A percentile compares a stretch with the other conserved stretches of the same genome.
Conservation (phyloP, 2,329 filamentous ascomycete genomes). For the Botrytis galanthina region DNA sequence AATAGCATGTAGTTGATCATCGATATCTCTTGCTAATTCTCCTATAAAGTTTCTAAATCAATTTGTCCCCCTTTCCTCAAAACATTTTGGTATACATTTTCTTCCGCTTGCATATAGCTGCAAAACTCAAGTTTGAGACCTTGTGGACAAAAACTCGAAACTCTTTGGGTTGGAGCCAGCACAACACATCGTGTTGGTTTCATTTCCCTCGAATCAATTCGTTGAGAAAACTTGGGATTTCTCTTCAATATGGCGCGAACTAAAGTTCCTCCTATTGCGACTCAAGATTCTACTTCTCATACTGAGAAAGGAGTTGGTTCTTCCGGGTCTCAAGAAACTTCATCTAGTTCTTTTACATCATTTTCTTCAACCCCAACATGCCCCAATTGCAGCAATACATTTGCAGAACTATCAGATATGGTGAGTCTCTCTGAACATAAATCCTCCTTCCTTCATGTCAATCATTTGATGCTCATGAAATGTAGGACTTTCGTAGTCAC, state of each 20-base stretch:
- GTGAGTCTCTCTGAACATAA: slow-evolving; percentile 17
- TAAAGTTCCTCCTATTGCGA: slow-evolving; percentile 22
- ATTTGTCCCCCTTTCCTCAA: neutral
- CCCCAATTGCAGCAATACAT: slow-evolving; percentile 20
- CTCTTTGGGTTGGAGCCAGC: slow-evolving; percentile 13
- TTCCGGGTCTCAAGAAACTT: slow-evolving; percentile 20
- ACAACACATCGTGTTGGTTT: slow-evolving; percentile 12
- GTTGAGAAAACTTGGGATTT: slow-evolving; percentile 8
- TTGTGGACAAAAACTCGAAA: slow-evolving; percentile 9
- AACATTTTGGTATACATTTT: neutral
- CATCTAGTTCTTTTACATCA: slow-evolving; percentile 19
- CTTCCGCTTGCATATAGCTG: neutral
- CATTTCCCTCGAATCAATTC: neutral
- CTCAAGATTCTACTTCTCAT: slow-evolving; percentile 12
- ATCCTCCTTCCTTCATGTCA: neutral
- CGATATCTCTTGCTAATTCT: slow-evolving; percentile 2
- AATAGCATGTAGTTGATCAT: slow-evolving; percentile 9
- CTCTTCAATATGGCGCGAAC: slow-evolving; percentile 22
- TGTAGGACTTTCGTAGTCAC: slow-evolving; percentile 36
- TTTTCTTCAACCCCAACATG: slow-evolving; percentile 20
- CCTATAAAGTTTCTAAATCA: neutral
- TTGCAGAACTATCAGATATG: slow-evolving; percentile 19
- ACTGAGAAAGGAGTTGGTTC: slow-evolving; percentile 17
- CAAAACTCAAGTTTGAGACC: slow-evolving; percentile 14
- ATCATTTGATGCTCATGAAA: slow-evolving; percentile 26